A percentile compares a stretch with the other conserved stretches of the same genome.
These are phyloP conservation scores for Coemansia nantahalensis DNA, from an alignment of 192 early-diverging fungal genomes.

Conservation along the genomic window DNA sequence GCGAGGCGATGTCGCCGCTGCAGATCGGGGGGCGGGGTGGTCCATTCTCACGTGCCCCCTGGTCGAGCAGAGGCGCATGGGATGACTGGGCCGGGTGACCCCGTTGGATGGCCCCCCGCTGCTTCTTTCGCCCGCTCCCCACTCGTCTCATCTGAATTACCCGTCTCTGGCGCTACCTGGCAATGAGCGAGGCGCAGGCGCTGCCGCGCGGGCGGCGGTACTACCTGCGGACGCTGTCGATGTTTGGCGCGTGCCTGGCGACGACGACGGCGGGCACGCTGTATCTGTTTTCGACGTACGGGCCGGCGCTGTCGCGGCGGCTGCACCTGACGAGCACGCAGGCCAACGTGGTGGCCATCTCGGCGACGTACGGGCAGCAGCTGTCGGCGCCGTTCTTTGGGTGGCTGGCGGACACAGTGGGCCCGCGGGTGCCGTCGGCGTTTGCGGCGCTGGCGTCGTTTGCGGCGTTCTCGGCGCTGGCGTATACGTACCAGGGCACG, in stretches of 20 bases:
- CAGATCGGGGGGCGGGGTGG: too few relatives aligned
- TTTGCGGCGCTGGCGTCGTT: conserved; percentile 44
- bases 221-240: conserved; percentile 43
- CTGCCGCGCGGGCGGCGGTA: conserved; percentile 35
- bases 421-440: conserved; percentile 36
- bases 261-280: conserved; percentile 59
- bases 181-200: background rate
- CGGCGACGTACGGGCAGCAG: conserved; percentile 64
- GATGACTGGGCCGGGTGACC: too few relatives aligned
- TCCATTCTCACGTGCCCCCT: too few relatives aligned
- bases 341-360: conserved; percentile 60
- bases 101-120: too few relatives aligned
- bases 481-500: conserved; percentile 42
- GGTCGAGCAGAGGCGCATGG: too few relatives aligned
- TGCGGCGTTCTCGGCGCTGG: conserved; percentile 37
- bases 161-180: background rate
- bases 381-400: conserved; percentile 61
- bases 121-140: too few relatives aligned
- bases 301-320: conserved; percentile 49
- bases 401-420: conserved; percentile 53
- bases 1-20: too few relatives aligned
- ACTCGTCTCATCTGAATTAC: too few relatives aligned
- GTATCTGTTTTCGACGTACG: conserved; percentile 66
- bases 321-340: conserved; percentile 59
- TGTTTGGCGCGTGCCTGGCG: conserved; percentile 51